Base-by-base conservation (phyloP, 768 basidiomycete genomes). In the Tylopilus rubrobrunneus region DNA sequence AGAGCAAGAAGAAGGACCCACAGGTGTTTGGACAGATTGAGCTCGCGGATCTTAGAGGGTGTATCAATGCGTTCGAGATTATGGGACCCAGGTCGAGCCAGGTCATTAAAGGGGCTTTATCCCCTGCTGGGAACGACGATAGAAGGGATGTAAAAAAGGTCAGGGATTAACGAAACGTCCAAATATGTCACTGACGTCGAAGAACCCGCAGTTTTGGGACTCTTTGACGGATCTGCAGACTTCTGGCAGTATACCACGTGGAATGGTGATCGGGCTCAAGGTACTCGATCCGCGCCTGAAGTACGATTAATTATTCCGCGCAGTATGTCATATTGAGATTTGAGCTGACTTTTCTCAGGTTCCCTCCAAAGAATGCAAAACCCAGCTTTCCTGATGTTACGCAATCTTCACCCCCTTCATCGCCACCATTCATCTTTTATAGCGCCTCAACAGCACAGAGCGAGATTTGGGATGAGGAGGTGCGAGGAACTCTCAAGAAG, bases 281-380 rank as follows among this genome's bases (percentile, higher is more conserved):
- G 88, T 92, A 0, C 72, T 87, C 37, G 96, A 99, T 67, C 96
- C 96, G 12, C 79, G 96, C 45, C 73, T 98, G 12, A 87, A 77
- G 95, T 95, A 58, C 33, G 81, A 67, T 34, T 10, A 28, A 45
- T 31, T 29, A 33, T 51, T 36, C 5, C 1, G 17, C n/a, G 14
- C 23, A 4, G 23, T 27, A 28, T 37, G 36, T n/a, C 17, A 36
- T 19, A 19, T 14, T 50, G 3, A 53, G 7, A 51, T 49, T 5
- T 23, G 12, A 48, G 14, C 44, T 51, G 17, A 0, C 25, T 2
- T 39, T 28, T 48, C 17, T 2, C 49, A 95, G 93, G 59, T 95
- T 92, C 63, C 92, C 93, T 46, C 93, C 92, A 0, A 83, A 85
- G 67, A 88, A 89, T 60, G 79, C 83, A 2, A 83, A 83, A 64